A percentile compares a stretch with the other conserved stretches of the same genome.
phyloP scores from a whole-genome alignment of 306 rosid genomes.

The Coriaria nepalensis region DNA sequence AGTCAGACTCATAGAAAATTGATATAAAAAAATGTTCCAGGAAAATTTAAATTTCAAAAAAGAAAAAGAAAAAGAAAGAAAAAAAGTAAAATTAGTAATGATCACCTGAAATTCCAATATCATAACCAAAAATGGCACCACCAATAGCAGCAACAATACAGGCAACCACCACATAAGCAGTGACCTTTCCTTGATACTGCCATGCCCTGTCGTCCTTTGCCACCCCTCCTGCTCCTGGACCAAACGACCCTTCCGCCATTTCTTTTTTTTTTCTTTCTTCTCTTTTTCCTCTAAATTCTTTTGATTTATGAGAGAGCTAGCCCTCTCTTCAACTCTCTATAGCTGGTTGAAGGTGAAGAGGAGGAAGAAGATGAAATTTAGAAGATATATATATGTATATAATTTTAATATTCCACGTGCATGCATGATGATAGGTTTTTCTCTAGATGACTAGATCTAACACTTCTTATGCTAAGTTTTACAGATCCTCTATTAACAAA shows the following conservation, averaged over 20 bases:
- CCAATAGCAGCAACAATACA: slow-evolving; percentile 74
- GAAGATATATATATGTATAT: no score
- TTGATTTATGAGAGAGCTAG: no score
- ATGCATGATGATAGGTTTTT: no score
- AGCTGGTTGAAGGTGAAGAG: no score
- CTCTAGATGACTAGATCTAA: no score
- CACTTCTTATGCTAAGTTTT: no score
- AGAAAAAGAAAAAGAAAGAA: slow-evolving; percentile 1
- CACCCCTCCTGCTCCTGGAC: slow-evolving; percentile 28
- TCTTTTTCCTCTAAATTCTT: no score
- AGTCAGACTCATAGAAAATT: neutral
- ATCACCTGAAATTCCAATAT: slow-evolving; percentile 77
- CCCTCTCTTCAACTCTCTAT: no score
- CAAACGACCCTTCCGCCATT: slow-evolving; percentile 71
- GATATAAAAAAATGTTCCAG: neutral
- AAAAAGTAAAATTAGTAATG: no score
- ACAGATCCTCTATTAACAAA: no score
- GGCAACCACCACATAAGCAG: slow-evolving; percentile 49
- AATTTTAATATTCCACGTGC: no score
- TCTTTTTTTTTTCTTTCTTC: slow-evolving; percentile 11
- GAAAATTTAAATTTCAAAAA: neutral
- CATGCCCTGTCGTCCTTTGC: slow-evolving; percentile 56
- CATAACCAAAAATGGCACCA: slow-evolving; percentile 74
- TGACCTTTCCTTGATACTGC: slow-evolving; percentile 50
- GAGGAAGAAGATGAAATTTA: no score